phyloP scores from a whole-genome alignment of 352 stramenopile genomes.

The Nothophytophthora sp. region DNA sequence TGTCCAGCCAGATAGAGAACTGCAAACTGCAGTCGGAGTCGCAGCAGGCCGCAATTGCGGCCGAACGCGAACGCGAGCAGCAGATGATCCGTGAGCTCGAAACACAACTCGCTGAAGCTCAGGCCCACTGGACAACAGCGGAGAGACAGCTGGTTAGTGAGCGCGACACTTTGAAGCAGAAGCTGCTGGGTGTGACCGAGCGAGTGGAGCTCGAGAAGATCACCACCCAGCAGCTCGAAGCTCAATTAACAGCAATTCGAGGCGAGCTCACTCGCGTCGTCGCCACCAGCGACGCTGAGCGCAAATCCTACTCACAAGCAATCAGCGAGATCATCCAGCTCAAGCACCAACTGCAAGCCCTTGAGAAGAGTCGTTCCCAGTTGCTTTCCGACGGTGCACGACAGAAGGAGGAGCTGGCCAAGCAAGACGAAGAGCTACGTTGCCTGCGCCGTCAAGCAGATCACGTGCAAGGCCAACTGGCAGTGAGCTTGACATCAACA shows the following conservation, averaged over 20 bases:
- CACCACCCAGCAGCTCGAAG: slow-evolving; percentile 40
- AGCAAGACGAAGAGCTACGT: slow-evolving; percentile 32
- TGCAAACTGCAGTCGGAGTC: slow-evolving; percentile 39
- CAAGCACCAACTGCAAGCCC: slow-evolving; percentile 47
- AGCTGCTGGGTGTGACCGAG: slow-evolving; percentile 39
- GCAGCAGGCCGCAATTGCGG: slow-evolving; percentile 34
- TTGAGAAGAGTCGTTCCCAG: slow-evolving; percentile 45
- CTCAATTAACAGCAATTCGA: slow-evolving; percentile 44
- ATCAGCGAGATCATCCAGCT: slow-evolving; percentile 56
- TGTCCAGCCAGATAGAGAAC: slow-evolving; percentile 54
- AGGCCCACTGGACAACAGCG: slow-evolving; percentile 32
- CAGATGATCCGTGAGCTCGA: slow-evolving; percentile 46
- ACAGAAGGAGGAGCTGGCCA: slow-evolving; percentile 35
- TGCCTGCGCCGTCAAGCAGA: slow-evolving; percentile 34
- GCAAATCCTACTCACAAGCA: slow-evolving; percentile 27
- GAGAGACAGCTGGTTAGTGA: slow-evolving; percentile 45
- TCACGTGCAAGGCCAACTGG: slow-evolving; percentile 40
- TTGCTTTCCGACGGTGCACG: slow-evolving; percentile 43
- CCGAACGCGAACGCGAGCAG: slow-evolving; percentile 28
- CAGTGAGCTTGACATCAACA: slow-evolving; percentile 19
- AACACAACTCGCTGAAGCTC: slow-evolving; percentile 25
- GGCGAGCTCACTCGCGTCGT: slow-evolving; percentile 47
- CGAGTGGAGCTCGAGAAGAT: slow-evolving; percentile 39
- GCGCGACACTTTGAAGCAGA: slow-evolving; percentile 55
- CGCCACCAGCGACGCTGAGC: slow-evolving; percentile 36